phyloP scores from a whole-genome alignment of 768 basidiomycete genomes.

The Pisolithus orientalis region DNA sequence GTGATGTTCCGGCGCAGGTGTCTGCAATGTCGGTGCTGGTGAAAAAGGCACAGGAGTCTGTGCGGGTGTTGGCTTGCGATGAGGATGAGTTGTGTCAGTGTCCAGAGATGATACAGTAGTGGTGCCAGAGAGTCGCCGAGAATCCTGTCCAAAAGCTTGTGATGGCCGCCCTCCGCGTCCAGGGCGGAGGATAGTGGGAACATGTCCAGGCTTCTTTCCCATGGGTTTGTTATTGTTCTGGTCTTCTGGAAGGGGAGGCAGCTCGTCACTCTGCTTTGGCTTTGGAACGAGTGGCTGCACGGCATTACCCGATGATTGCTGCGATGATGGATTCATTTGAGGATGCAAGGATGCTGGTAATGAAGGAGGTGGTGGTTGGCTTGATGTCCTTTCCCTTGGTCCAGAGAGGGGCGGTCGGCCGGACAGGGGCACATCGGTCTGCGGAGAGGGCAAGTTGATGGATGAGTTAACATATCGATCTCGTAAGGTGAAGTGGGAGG shows the following conservation, averaged over 20 bases:
- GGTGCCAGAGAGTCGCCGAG: background rate
- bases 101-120: background rate
- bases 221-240: conserved; percentile 13
- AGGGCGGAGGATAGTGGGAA: conserved; percentile 42
- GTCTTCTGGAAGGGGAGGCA: conserved; percentile 38
- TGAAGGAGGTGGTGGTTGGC: conserved; percentile 1
- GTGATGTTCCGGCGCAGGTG: conserved; percentile 4
- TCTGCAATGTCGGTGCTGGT: conserved; percentile 6
- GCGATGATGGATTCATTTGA: conserved; percentile 3
- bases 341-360: conserved; percentile 21
- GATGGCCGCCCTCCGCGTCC: conserved; percentile 21
- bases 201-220: conserved; percentile 12
- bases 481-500: conserved; percentile 14
- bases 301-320: conserved; percentile 5
- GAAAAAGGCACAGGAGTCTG: conserved; percentile 1
- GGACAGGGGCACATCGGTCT: conserved; percentile 10
- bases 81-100: background rate
- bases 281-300: conserved; percentile 5
- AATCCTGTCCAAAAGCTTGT: conserved; percentile 1
- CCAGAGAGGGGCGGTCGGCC: conserved; percentile 3
- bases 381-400: conserved; percentile 8
- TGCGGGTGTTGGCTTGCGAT: background rate
- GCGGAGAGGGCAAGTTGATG: conserved; percentile 5
- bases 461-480: conserved; percentile 13
- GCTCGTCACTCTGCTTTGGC: conserved; percentile 19